phyloP scores from a whole-genome alignment of 257 asterid species.

The Solanum chiquidenum region DNA sequence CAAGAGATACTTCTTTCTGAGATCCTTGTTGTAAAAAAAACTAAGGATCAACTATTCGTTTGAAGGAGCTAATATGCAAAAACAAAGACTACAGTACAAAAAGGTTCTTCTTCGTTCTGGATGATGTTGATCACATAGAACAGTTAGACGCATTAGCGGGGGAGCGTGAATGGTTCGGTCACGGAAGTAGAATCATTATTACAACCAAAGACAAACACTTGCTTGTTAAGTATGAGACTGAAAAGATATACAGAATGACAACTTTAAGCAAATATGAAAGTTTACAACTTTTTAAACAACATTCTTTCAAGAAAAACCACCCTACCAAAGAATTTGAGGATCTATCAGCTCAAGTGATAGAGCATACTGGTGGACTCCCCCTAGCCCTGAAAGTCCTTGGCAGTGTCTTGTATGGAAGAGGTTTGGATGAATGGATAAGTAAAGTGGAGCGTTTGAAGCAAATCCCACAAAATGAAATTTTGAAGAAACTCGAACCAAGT shows the following conservation, averaged over 20 bases:
- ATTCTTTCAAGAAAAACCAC: too few relatives aligned
- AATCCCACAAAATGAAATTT: background rate
- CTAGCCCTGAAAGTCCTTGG: background rate
- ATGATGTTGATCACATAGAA: background rate
- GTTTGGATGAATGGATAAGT: background rate
- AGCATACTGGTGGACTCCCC: constrained; percentile 3
- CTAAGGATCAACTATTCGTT: too few relatives aligned
- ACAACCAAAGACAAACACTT: constrained; percentile 1
- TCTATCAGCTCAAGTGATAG: background rate
- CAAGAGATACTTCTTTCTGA: too few relatives aligned
- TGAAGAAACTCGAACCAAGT: background rate
- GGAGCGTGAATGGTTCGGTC: background rate
- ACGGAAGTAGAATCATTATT: constrained; percentile 1
- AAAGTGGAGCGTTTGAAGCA: background rate
- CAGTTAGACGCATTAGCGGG: background rate
- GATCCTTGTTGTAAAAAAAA: too few relatives aligned
- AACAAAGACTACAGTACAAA: too few relatives aligned
- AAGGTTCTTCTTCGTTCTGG: background rate
- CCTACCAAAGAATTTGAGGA: too few relatives aligned
- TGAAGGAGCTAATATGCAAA: too few relatives aligned
- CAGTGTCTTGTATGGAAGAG: background rate
- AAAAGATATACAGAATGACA: background rate
- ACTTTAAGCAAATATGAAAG: too few relatives aligned
- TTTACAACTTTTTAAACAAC: too few relatives aligned
- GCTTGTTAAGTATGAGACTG: background rate